Percentiles rank a stretch among this genome's conserved stretches.
These are phyloP conservation scores for Phytophthora chlamydospora DNA, from an alignment of 352 stramenopile genomes.

Conservation along the genomic window DNA sequence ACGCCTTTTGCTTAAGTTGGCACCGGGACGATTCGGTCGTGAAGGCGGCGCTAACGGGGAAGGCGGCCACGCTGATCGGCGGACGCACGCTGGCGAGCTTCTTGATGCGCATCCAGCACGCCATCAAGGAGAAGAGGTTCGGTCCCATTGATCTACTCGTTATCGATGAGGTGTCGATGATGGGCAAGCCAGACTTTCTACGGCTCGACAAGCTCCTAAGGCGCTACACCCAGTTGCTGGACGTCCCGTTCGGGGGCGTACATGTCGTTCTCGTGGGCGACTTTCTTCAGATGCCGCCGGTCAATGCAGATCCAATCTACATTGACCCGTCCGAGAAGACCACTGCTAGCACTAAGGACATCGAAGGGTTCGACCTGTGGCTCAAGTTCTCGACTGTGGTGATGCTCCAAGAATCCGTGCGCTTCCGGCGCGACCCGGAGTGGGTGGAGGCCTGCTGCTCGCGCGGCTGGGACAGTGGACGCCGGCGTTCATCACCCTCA, in stretches of 20 bases:
- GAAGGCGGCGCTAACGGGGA: background rate
- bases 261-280: conserved; percentile 12
- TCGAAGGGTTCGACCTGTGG: conserved; percentile 6
- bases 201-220: conserved; percentile 6
- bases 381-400: background rate
- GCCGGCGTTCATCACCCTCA: background rate
- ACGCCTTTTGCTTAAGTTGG: conserved; percentile 4
- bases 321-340: background rate
- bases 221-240: background rate
- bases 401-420: conserved; percentile 3
- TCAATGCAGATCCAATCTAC: conserved; percentile 8
- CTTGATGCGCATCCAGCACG: background rate
- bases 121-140: background rate
- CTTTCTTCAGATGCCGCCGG: conserved; percentile 11
- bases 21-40: background rate
- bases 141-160: background rate
- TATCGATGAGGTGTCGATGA: conserved; percentile 14
- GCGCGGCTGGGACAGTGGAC: conserved; percentile 4
- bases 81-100: conserved; percentile 2
- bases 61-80: conserved; percentile 2
- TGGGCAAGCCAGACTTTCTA: background rate
- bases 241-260: conserved; percentile 10
- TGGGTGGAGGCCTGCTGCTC: background rate
- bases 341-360: background rate
- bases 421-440: conserved; percentile 13